These are phyloP conservation scores for Beauveria sp. DNA, from an alignment of 2,329 filamentous ascomycete genomes.

Conservation along the genomic window DNA sequence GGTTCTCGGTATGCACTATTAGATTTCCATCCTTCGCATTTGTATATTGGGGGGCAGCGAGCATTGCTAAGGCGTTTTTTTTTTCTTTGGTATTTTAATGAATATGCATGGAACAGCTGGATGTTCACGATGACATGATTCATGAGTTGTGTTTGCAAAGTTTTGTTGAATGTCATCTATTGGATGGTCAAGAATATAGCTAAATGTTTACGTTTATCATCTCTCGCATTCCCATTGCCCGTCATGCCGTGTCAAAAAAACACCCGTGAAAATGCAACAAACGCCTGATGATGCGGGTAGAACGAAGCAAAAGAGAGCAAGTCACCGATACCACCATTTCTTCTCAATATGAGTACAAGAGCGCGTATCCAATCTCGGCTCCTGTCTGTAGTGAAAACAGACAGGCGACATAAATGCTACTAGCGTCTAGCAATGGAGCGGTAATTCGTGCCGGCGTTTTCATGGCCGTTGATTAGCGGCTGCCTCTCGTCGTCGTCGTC, in stretches of 20 bases:
- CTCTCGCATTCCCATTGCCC: not conserved
- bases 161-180: not conserved
- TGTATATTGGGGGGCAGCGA: slow-evolving; percentile 2
- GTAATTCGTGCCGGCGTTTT: not conserved
- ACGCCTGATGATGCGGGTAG: not conserved
- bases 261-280: not conserved
- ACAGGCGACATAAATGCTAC: not conserved
- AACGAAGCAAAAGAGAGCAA: not conserved
- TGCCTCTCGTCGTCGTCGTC: slow-evolving; percentile 11
- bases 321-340: not conserved
- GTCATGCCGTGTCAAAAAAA: too few species aligned
- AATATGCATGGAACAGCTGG: not conserved
- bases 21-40: not conserved
- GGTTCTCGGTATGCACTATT: slow-evolving; percentile 3
- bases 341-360: not conserved
- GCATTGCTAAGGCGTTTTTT: slow-evolving; percentile 8
- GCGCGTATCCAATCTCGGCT: not conserved
- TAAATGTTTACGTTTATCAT: not conserved
- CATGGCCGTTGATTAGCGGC: slow-evolving; percentile 13
- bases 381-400: not conserved
- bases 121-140: not conserved
- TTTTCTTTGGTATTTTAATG: not conserved
- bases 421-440: not conserved
- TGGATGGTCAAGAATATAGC: not conserved
- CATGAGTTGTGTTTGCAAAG: not conserved